phyloP scores from a whole-genome alignment of 2,329 filamentous ascomycete genomes.

The Clarireedia sp. region DNA sequence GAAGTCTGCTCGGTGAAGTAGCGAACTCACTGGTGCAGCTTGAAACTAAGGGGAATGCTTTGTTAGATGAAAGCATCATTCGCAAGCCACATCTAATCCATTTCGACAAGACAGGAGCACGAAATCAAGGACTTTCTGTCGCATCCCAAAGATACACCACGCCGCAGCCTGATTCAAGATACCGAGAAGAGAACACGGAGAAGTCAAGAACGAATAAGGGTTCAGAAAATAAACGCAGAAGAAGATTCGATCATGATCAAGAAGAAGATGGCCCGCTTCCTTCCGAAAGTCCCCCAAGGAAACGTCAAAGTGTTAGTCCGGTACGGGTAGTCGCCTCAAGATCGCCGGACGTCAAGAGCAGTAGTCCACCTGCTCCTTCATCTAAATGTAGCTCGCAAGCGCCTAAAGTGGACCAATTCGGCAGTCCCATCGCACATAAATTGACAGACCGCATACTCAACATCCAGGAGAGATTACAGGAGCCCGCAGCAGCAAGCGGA shows the following conservation, averaged over 20 bases:
- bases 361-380: not conserved
- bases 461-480: constrained; percentile 6
- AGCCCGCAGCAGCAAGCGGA: constrained; percentile 3
- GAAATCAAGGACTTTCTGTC: constrained; percentile 20
- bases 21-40: not conserved
- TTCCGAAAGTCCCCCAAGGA: constrained; percentile 9
- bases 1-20: not conserved
- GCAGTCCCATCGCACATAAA: constrained; percentile 21
- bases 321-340: not conserved
- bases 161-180: not conserved
- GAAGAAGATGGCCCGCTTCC: not conserved
- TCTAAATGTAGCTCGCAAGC: constrained; percentile 17
- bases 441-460: constrained; percentile 15
- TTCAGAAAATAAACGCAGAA: not conserved
- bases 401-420: constrained; percentile 22
- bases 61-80: constrained; percentile 13
- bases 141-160: not conserved
- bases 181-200: not conserved
- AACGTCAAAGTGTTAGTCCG: constrained; percentile 14
- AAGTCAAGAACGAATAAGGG: not conserved
- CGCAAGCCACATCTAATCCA: constrained; percentile 19
- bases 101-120: constrained; percentile 17
- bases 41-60: not conserved
- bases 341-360: not conserved
- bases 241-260: not conserved